Conservation (phyloP, 1,284 basidiomycete species). For the Trichosporon faecale region DNA sequence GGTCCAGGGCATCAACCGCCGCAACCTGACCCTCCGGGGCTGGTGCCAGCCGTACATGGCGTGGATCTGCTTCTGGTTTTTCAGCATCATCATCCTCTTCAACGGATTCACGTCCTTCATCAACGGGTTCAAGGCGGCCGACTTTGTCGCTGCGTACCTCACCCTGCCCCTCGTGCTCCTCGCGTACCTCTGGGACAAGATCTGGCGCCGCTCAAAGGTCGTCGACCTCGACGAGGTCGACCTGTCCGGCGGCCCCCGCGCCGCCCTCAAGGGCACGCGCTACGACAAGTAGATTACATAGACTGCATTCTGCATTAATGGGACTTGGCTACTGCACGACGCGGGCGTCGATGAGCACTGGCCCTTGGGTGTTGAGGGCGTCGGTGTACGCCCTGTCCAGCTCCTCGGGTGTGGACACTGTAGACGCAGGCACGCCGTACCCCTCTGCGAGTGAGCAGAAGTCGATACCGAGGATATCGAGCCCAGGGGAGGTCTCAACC, state of each 20-base stretch:
- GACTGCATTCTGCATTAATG: constrained; percentile 3
- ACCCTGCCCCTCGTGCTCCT: constrained; percentile 13
- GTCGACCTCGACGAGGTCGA: constrained; percentile 17
- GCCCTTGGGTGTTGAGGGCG: constrained; percentile 11
- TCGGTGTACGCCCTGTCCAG: constrained; percentile 16
- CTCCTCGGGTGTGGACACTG: neutral
- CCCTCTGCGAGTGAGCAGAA: constrained; percentile 17
- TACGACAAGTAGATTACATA: constrained; percentile 12
- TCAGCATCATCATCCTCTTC: constrained; percentile 16
- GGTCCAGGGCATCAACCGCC: constrained; percentile 58
- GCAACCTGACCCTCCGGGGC: constrained; percentile 62
- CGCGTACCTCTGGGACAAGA: constrained; percentile 13
- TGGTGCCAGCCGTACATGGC: constrained; percentile 48
- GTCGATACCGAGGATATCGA: constrained; percentile 23
- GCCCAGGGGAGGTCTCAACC: constrained; percentile 7
- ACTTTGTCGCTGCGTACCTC: constrained; percentile 39
- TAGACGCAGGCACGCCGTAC: constrained; percentile 17
- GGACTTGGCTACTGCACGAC: neutral
- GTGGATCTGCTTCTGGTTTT: constrained; percentile 15
- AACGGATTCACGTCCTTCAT: constrained; percentile 14
- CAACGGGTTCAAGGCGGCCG: constrained; percentile 9
- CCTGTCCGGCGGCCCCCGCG: constrained; percentile 15
- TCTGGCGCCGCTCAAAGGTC: neutral
- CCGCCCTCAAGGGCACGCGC: constrained; percentile 16
- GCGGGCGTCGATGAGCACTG: constrained; percentile 19